Base-by-base conservation (phyloP, 208 protist species). In the Crithidia mellificae region DNA sequence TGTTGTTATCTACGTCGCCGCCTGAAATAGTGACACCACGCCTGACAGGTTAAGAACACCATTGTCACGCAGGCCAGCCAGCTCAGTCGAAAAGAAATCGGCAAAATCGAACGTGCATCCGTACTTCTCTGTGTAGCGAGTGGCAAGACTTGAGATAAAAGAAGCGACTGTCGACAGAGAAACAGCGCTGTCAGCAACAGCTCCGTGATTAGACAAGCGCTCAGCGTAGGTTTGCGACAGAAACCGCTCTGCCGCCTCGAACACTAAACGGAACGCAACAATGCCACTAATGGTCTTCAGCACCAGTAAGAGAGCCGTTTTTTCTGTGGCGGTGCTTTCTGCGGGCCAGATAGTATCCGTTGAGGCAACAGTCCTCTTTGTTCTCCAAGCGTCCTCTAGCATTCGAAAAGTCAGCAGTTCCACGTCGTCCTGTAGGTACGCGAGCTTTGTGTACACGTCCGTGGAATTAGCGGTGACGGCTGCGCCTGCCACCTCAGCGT, bases 161-260 rank as follows among this genome's bases (percentile, higher is more conserved):
- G 46, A 25, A 39, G 61, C 30, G 30, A 79, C 52, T 19, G 55
- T 56, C 9, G 44, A 22, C 32, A 79, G 61, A 15, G 69, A 50
- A 14, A 72, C 47, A 19, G 44, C 9, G n/a, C 65, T 64, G n/a
- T 68, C 57, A 29, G 63, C 66, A n/a, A 68, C 49, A 9, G n/a
- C 5, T 22, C 12, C 41, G 15, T 54, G 30, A 22, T 24, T 15
- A 32, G 19, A 9, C 38, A 77, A 58, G 43, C 73, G 72, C 25
- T 32, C 38, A 32, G 56, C 36, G 50, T 80, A 80, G n/a, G 67
- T 70, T 29, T 78, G 72, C 4, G 59, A 43, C 19, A 78, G 51
- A 54, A 88, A 85, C 36, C 53, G 69, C 39, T 85, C 79, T 2
- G 67, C 76, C 0, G 83, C 66, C 41, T 88, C 83, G n/a, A 88